Base-by-base conservation (phyloP, 169 alveolate species). In the Cryptosporidium canis region DNA sequence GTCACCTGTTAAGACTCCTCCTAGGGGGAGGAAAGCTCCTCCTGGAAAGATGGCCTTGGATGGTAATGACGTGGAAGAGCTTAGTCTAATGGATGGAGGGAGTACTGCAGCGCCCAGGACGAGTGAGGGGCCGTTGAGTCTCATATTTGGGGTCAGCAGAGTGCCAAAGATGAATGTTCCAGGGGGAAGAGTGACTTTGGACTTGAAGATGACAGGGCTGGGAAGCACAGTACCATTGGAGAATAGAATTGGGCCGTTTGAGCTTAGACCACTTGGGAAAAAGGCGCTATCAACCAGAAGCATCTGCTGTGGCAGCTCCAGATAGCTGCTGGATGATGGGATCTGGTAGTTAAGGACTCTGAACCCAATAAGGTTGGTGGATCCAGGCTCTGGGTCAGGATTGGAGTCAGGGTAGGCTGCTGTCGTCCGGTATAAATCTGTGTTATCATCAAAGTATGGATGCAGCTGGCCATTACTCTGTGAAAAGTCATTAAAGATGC, bases 21-120 rank as follows among this genome's bases (percentile, higher is more conserved):
- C 87, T 3, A 77, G 31, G 21, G 87, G 87, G 7, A 77, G 72
- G 33, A 77, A 77, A 21, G 87, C 87, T 41, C 87, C 87, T 37
- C 87, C 87, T 53, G 87, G 87, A 11, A 77, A 41, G 4, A 77
- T 39, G n/a, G 77, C 43, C 27, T 77, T 55, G 11, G 87, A 61
- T 1, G 87, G 87, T 6, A 77, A 45, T n/a, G 87, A 58, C 33
- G 87, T 77, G n/a, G 87, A 77, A 14, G 87, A 77, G 18, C 72
- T 77, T 77, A 77, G 35, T 39, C 64, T 56, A 18, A 61, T 58
- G 9, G 87, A 77, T 55, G 87, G 87, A 16, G 87, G 87, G 9
- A 77, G 18, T 14, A 77, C 53, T 14, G 77, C 87, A 14, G 77
- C 44, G n/a, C 87, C 87, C 21, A 77, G 39, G 1, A 77, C 63